Base-by-base conservation (phyloP, 2,329 filamentous ascomycete genomes). In the Curvularia eragrostidis region DNA sequence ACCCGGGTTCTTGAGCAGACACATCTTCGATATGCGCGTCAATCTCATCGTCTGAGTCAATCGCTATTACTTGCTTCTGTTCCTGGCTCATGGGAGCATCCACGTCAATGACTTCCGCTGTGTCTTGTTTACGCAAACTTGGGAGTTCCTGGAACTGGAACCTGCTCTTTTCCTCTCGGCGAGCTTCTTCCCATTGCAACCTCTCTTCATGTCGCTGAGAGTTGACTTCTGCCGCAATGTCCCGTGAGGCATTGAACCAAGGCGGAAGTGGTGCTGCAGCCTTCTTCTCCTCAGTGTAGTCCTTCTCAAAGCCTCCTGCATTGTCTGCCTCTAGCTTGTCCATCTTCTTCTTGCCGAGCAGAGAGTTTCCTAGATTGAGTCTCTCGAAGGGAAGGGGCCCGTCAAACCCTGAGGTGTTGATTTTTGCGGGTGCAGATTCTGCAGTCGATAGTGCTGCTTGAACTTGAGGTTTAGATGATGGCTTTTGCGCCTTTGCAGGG, bases 301-400 rank as follows among this genome's bases (percentile, higher is more conserved):
- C 81, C 62, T 81, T 85, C 54, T 89, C 84, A 67, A 93, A 91
- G 0, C 89, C 90, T 21, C 89, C 89, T 36, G 85, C 84, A 58
- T 80, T 75, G 5, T 85, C 83, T 51, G 84, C 80, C 56, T 84
- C 78, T 51, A 79, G 79, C 63, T 76, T 82, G 68, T 80, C 80
- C 79, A 79, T 82, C 66, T 80, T 85, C 75, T 80, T 84, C 74
- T 78, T 83, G 26, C 79, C 81, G 13, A 80, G 74, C 10, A 80
- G 75, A 34, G 85, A 88, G 50, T 85, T 88, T 43, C 90, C 87
- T 1, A 97, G 82, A 70, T 92, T 84, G 6, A 89, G 78, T 49
- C 84, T 94, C 66, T 97, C 93, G 70, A 99, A 99, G 0, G 95
- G 95, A 5, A 99, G 77, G 0, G 93, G 92, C 0, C 94, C 94